Evolutionary conservation across 192 early-diverging fungal genomes (phyloP).

Genomic region (Thamnidium elegans): DNA sequence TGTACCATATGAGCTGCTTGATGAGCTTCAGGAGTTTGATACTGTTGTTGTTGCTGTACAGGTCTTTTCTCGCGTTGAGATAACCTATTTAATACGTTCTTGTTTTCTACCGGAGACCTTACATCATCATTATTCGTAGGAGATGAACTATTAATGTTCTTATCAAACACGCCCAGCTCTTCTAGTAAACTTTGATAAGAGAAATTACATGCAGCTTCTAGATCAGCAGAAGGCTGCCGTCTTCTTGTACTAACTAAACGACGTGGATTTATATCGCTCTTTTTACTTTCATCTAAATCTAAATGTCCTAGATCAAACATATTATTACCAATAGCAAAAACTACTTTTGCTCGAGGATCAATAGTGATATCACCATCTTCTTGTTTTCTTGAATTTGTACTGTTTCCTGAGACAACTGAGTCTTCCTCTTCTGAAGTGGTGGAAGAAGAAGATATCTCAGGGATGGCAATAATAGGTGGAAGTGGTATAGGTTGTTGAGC

Average conservation of each 20-base stretch:
- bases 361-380: slow-evolving; percentile 27
- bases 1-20: too few species aligned
- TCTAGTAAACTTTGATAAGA: slow-evolving; percentile 7
- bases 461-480: background rate
- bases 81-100: too few species aligned
- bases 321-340: slow-evolving; percentile 43
- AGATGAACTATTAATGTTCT: background rate
- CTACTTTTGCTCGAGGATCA: slow-evolving; percentile 36
- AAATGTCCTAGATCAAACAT: slow-evolving; percentile 36
- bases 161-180: slow-evolving; percentile 18
- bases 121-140: background rate
- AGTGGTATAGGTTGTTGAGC: background rate
- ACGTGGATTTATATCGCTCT: background rate
- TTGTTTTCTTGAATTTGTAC: background rate
- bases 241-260: slow-evolving; percentile 13
- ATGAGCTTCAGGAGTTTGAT: too few species aligned
- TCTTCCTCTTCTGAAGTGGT: background rate
- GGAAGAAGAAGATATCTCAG: too few species aligned
- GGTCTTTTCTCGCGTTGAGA: too few species aligned
- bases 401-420: background rate
- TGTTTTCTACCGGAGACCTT: too few species aligned
- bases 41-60: too few species aligned
- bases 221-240: slow-evolving; percentile 12
- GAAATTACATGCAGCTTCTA: background rate
- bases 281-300: background rate